Evolutionary conservation across 805 yeast species (phyloP).

Genomic region (Brettanomyces sp.): DNA sequence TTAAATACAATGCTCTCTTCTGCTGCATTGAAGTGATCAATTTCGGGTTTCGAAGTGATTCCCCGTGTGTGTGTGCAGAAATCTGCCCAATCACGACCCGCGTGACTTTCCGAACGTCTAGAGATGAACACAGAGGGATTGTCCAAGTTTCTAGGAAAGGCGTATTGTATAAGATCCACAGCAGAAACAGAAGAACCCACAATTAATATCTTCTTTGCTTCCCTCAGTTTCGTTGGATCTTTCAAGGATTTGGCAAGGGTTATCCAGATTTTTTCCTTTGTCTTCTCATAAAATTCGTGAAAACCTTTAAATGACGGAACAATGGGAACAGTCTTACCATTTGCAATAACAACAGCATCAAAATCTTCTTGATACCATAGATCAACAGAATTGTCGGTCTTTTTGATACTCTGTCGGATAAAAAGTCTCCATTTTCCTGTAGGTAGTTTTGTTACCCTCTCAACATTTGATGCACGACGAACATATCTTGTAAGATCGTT

Average conservation of each 20-base stretch:
- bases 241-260: slow-evolving; percentile 49
- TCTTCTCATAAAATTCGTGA: slow-evolving; percentile 28
- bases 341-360: slow-evolving; percentile 56
- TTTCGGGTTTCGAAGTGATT: slow-evolving; percentile 10
- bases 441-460: slow-evolving; percentile 22
- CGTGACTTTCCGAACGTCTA: slow-evolving; percentile 3
- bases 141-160: slow-evolving; percentile 15
- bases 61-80: slow-evolving; percentile 9
- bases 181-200: slow-evolving; percentile 35
- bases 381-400: slow-evolving; percentile 4
- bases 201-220: slow-evolving; percentile 30
- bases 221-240: slow-evolving; percentile 31
- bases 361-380: slow-evolving; percentile 37
- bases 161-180: slow-evolving; percentile 32
- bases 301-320: slow-evolving; percentile 36
- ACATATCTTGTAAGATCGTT: slow-evolving; percentile 24
- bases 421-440: slow-evolving; percentile 29
- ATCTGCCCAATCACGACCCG: slow-evolving; percentile 6
- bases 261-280: slow-evolving; percentile 33
- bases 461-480: slow-evolving; percentile 34
- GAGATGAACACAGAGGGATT: slow-evolving; percentile 16
- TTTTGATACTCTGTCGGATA: slow-evolving; percentile 6
- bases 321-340: slow-evolving; percentile 54
- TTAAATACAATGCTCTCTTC: slow-evolving; percentile 17
- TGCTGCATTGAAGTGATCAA: slow-evolving; percentile 11